A percentile compares a stretch with the other conserved stretches of the same genome.
These are phyloP conservation scores for Russula virescens DNA, from an alignment of 768 basidiomycete genomes.

Conservation along the genomic window DNA sequence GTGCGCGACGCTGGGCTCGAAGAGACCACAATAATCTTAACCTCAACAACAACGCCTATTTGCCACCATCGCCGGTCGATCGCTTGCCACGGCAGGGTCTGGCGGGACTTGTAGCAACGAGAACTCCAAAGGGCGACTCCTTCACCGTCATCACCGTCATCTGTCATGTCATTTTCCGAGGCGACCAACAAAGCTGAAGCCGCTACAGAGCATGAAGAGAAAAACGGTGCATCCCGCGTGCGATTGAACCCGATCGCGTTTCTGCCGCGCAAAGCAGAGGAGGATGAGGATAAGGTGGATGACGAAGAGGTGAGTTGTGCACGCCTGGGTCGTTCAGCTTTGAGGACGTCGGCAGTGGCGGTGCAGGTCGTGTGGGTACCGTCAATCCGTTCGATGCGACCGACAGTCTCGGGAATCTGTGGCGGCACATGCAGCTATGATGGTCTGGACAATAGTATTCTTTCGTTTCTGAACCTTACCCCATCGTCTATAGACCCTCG, in stretches of 20 bases:
- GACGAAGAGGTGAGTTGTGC: not conserved
- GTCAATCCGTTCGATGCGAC: not conserved
- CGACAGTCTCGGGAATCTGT: slow-evolving; percentile 4
- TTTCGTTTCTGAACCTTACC: too few species aligned
- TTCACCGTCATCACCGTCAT: not conserved
- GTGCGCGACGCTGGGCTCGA: not conserved
- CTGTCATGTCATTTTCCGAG: not conserved
- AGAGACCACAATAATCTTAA: too few species aligned
- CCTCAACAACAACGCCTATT: not conserved
- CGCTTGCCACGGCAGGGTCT: not conserved
- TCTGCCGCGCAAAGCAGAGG: not conserved
- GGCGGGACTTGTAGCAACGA: not conserved
- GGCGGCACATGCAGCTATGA: slow-evolving; percentile 14
- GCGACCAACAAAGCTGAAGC: not conserved
- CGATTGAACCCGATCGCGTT: too few species aligned
- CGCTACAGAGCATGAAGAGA: not conserved
- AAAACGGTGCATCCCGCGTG: not conserved
- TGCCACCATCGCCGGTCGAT: not conserved
- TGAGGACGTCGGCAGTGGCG: not conserved
- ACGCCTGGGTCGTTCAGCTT: slow-evolving; percentile 21
- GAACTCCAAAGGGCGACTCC: not conserved
- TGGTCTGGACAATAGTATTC: not conserved
- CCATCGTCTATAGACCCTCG: too few species aligned
- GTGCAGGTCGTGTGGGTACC: not conserved
- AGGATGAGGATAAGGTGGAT: not conserved